phyloP scores from a whole-genome alignment of 1,284 basidiomycete genomes.

The Inonotus obliquus region DNA sequence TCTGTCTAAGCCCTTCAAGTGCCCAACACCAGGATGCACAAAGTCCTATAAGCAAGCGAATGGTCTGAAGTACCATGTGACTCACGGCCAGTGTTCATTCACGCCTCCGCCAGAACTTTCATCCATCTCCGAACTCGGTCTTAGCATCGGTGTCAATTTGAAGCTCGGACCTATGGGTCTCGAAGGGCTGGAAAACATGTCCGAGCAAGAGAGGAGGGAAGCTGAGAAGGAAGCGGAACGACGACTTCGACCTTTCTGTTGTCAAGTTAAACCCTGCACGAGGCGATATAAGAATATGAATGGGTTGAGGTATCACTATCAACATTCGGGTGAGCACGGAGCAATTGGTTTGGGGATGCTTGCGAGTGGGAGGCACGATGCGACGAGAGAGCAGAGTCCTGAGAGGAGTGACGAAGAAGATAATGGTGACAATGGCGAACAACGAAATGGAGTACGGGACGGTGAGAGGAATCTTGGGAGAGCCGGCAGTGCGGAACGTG shows the following conservation, averaged over 20 bases:
- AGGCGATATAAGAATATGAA: slow-evolving; percentile 99
- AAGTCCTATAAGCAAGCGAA: slow-evolving; percentile 99
- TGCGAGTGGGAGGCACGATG: slow-evolving; percentile 79
- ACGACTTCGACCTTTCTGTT: slow-evolving; percentile 79
- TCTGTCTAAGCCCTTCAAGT: slow-evolving; percentile 87
- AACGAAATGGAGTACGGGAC: not conserved
- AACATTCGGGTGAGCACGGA: slow-evolving; percentile 94
- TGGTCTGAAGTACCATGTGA: slow-evolving; percentile 87
- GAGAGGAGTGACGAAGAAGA: slow-evolving; percentile 6
- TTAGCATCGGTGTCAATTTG: slow-evolving; percentile 56
- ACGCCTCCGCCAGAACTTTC: slow-evolving; percentile 79
- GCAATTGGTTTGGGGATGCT: slow-evolving; percentile 81
- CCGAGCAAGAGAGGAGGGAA: slow-evolving; percentile 25
- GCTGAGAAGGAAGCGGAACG: slow-evolving; percentile 77
- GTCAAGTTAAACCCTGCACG: slow-evolving; percentile 86
- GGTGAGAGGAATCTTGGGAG: not conserved
- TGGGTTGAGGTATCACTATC: slow-evolving; percentile 92
- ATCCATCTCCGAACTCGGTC: slow-evolving; percentile 57
- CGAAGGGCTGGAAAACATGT: slow-evolving; percentile 38
- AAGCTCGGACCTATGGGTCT: slow-evolving; percentile 61
- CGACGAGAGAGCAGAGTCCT: slow-evolving; percentile 24
- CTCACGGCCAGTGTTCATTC: slow-evolving; percentile 15
- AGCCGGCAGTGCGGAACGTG: not conserved
- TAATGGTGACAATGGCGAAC: not conserved
- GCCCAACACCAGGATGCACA: slow-evolving; percentile 95